Evolutionary conservation across 2,329 filamentous ascomycete genomes (phyloP).

Genomic region (Alternaria gaisen): DNA sequence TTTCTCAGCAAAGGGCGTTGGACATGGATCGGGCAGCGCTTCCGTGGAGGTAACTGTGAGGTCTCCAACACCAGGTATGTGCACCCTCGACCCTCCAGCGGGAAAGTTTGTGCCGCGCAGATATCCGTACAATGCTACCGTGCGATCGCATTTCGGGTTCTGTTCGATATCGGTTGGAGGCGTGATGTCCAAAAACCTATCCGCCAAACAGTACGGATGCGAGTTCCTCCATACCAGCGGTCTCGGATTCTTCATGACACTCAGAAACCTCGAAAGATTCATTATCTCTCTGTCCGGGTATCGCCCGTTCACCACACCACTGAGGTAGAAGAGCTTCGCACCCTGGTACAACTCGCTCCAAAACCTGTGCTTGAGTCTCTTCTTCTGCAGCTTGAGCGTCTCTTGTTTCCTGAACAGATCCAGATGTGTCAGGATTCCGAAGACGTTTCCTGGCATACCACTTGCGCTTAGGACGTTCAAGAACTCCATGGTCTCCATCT

Average conservation of each 20-base stretch:
- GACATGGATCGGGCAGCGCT: constrained; percentile 89
- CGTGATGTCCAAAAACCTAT: constrained; percentile 94
- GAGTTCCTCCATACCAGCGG: constrained; percentile 97
- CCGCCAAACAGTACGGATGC: constrained; percentile 91
- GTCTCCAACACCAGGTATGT: constrained; percentile 92
- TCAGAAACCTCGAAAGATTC: constrained; percentile 93
- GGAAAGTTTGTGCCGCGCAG: constrained; percentile 94
- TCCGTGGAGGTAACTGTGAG: constrained; percentile 85
- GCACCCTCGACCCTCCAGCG: constrained; percentile 82
- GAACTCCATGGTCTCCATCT: constrained; percentile 99
- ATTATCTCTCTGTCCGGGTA: constrained; percentile 97
- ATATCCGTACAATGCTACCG: constrained; percentile 91
- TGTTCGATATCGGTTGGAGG: constrained; percentile 91
- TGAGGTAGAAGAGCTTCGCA: constrained; percentile 95
- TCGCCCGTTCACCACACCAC: constrained; percentile 93
- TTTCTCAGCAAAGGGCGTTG: constrained; percentile 90
- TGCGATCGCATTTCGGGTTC: constrained; percentile 87
- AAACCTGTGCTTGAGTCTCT: constrained; percentile 91
- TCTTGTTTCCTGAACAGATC: constrained; percentile 96
- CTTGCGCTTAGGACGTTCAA: constrained; percentile 91
- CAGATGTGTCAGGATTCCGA: constrained; percentile 94
- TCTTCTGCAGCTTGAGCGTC: constrained; percentile 91
- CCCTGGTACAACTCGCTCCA: constrained; percentile 98
- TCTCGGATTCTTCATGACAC: constrained; percentile 98
- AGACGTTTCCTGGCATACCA: constrained; percentile 98